Evolutionary conservation across 2,329 filamentous ascomycete species (phyloP), one percentile per base, ranked within the genome.

Genomic region (Colletotrichum costaricense): DNA sequence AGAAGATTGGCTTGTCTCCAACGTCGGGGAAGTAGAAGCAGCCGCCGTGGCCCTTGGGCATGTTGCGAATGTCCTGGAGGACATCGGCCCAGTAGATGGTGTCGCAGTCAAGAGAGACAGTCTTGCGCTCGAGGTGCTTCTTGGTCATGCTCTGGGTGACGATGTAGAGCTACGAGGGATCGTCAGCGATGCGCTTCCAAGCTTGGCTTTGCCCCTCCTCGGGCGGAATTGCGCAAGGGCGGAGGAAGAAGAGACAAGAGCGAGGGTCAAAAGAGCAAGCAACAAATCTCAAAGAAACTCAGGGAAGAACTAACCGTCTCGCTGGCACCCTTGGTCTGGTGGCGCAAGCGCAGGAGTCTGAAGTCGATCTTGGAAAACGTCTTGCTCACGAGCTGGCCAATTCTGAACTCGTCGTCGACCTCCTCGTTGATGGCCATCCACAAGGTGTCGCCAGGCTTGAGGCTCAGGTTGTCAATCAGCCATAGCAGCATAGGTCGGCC

Each of bases 31-130:
- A 79, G 71, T 78, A 78, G 72, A 79, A 75, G 70, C 76, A 78
- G 26, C 75, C 78, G 56, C 78, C 78, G 60, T 79, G 75, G 56
- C 73, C 73, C 24, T 72, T 28, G 16, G 78, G 77, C 77, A 80
- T 78, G 63, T 76, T 70, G 30, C 79, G 77, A 35, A 77, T 75
- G 14, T 78, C 64, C 52, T 76, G 71, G 4, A 81, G 77, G 35
- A 81, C 75, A 49, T 81, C 79, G 52, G 75, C 77, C 79, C 78
- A 81, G 76, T 80, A 80, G 69, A 81, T 79, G 52, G 79, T 81
- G n/a, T 81, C 79, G 74, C 79, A 80, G 69, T 80, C 79, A 55
- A 80, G 77, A 11, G 79, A 80, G 22, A 80, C 76, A 5, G 78
- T 80, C 67, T 75, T 76, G 59, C 78, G 75, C 33, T 72, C 63